Conservation (phyloP, 345 rosid genomes). For the Angophora floribunda region DNA sequence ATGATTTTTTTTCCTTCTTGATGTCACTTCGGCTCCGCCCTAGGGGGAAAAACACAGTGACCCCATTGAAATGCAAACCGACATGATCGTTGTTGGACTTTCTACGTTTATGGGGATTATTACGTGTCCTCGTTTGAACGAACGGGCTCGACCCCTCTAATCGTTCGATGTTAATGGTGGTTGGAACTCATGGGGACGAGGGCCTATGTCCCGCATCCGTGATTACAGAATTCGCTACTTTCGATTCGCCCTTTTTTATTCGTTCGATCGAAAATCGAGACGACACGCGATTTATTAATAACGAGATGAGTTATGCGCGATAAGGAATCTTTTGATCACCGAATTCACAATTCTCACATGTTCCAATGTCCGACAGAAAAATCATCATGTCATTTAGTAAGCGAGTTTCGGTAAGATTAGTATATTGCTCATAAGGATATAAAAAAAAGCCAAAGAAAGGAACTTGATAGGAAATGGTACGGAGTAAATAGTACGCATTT, state of each 20-base stretch:
- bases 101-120: not conserved
- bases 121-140: not conserved
- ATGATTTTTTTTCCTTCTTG: not conserved
- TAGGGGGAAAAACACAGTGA: not conserved
- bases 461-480: too few relatives aligned
- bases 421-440: not conserved
- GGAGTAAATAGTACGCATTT: not conserved
- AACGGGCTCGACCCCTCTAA: too few relatives aligned
- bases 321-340: too few relatives aligned
- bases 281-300: not conserved
- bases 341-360: not conserved
- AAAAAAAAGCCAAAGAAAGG: not conserved
- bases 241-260: not conserved
- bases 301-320: not conserved
- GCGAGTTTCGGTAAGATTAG: not conserved
- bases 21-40: not conserved
- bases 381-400: not conserved
- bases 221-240: too few relatives aligned
- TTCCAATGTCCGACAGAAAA: not conserved
- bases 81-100: not conserved
- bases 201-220: too few relatives aligned
- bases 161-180: not conserved
- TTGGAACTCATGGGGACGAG: not conserved
- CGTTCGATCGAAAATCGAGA: not conserved
- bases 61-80: not conserved